Evolutionary conservation across 805 yeast species (phyloP).

Genomic region (Kurtzmaniella cleridarum): DNA sequence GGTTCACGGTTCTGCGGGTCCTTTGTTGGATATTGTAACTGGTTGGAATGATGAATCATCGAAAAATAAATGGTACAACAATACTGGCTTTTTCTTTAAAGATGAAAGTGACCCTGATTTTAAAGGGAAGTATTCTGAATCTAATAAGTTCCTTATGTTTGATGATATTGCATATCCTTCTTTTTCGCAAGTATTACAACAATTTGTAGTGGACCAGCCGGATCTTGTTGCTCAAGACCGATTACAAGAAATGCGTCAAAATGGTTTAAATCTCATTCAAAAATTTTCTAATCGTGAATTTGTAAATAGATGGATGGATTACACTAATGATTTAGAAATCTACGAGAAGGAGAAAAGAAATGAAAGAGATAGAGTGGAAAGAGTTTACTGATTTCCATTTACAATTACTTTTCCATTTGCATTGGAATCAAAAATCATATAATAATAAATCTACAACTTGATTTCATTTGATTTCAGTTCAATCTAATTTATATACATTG

Average conservation of each 20-base stretch:
- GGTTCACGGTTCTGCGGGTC: constrained; percentile 95
- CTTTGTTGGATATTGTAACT: constrained; percentile 79
- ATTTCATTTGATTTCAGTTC: too few species aligned
- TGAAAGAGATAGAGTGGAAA: constrained; percentile 20
- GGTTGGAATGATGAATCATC: constrained; percentile 7
- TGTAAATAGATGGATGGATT: constrained; percentile 45
- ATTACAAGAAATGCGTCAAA: constrained; percentile 35
- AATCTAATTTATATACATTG: not conserved
- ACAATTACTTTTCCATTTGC: too few species aligned
- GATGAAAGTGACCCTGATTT: constrained; percentile 70
- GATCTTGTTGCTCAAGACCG: constrained; percentile 22
- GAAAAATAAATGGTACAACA: constrained; percentile 26
- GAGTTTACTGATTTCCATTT: constrained; percentile 16
- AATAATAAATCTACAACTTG: too few species aligned
- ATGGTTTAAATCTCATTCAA: constrained; percentile 43
- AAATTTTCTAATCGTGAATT: constrained; percentile 63
- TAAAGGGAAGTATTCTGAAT: constrained; percentile 6
- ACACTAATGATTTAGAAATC: constrained; percentile 12
- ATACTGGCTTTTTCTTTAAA: constrained; percentile 78
- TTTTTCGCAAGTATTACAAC: constrained; percentile 45
- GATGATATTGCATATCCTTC: constrained; percentile 21
- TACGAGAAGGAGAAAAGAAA: constrained; percentile 25
- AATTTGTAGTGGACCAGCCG: constrained; percentile 34
- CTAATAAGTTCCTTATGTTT: constrained; percentile 1
- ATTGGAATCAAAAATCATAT: too few species aligned